Percentiles rank a stretch among this genome's conserved stretches.
Conservation (phyloP, 768 basidiomycete species). For the Kwoniella dendrophila region DNA sequence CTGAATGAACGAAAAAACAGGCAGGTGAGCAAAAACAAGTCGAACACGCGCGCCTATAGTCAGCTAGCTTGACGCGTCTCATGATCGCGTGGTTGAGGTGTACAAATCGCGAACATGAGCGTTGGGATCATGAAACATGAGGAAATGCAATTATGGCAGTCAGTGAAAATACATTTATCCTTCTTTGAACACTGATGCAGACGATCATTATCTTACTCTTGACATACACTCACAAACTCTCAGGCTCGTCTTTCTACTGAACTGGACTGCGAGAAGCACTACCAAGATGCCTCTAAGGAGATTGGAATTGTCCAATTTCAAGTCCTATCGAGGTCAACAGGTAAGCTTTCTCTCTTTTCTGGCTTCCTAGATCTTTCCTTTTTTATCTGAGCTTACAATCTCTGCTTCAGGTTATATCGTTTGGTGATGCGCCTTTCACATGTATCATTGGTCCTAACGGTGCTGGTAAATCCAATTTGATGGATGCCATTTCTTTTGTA, state of each 20-base stretch:
- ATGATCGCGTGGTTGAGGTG: no score
- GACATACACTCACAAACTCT: no score
- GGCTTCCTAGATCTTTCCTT: background rate
- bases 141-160: no score
- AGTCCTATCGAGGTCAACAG: constrained; percentile 75
- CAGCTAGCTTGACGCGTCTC: no score
- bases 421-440: constrained; percentile 68
- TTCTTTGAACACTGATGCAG: no score
- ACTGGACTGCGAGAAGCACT: background rate
- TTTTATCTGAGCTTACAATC: constrained; percentile 57
- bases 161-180: no score
- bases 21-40: no score
- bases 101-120: no score
- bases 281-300: constrained; percentile 53
- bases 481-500: constrained; percentile 99
- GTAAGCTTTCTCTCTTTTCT: constrained; percentile 32
- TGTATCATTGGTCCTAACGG: constrained; percentile 98
- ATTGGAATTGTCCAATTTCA: constrained; percentile 91
- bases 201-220: no score
- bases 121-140: no score
- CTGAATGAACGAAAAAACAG: no score
- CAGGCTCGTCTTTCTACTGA: background rate
- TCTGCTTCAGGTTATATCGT: constrained; percentile 59
- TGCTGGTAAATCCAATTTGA: constrained; percentile 96
- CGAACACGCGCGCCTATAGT: no score